Conservation (phyloP, 106 monocot species). For the Dendrobium catenatum region DNA sequence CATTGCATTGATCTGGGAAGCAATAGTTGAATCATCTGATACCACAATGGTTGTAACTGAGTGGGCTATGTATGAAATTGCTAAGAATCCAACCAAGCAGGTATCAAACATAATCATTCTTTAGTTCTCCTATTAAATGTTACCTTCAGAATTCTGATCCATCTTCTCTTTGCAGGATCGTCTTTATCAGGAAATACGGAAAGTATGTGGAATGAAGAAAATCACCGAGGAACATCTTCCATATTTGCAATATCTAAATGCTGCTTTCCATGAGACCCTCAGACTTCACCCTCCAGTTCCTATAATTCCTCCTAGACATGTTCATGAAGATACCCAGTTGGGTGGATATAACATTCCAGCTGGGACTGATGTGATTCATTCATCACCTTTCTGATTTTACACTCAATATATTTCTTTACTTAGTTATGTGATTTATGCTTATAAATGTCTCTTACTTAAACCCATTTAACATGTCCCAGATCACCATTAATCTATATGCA, state of each 20-base stretch:
- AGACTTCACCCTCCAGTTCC: slow-evolving; percentile 70
- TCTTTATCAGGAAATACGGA: slow-evolving; percentile 57
- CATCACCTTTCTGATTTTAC: not conserved
- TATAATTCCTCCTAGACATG: slow-evolving; percentile 60
- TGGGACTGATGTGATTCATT: slow-evolving; percentile 47
- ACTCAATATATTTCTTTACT: not conserved
- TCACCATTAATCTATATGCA: slow-evolving; percentile 76
- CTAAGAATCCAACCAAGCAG: slow-evolving; percentile 67
- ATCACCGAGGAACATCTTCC: slow-evolving; percentile 71
- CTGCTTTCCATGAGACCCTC: slow-evolving; percentile 87
- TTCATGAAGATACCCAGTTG: slow-evolving; percentile 61
- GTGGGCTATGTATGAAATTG: slow-evolving; percentile 97
- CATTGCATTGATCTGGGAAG: slow-evolving; percentile 77
- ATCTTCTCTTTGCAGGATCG: slow-evolving; percentile 34
- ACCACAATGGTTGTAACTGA: slow-evolving; percentile 74
- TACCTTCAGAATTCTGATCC: too few relatives aligned
- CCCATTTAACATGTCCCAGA: slow-evolving; percentile 20
- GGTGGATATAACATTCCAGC: slow-evolving; percentile 69
- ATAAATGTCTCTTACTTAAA: not conserved
- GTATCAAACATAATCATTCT: slow-evolving; percentile 1
- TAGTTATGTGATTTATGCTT: not conserved
- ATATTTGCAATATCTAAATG: slow-evolving; percentile 48
- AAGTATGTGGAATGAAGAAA: slow-evolving; percentile 64
- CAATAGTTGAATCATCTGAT: slow-evolving; percentile 84
- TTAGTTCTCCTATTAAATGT: too few relatives aligned